Conservation (phyloP, 495 filamentous ascomycete species). For the Aspergillus biplanus region DNA sequence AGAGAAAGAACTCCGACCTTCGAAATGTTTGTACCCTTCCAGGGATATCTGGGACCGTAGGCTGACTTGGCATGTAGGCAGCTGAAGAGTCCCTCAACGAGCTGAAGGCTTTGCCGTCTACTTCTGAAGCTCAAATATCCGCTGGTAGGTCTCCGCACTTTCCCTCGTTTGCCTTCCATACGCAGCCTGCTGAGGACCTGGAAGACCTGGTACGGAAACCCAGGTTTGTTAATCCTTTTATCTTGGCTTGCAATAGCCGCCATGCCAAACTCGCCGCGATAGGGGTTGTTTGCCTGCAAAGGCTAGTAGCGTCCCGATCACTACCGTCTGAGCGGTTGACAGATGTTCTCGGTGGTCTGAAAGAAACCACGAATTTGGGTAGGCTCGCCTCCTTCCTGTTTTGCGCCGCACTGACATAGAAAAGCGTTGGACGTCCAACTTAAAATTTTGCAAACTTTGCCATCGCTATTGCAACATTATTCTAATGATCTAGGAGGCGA, state of each 20-base stretch:
- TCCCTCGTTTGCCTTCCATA: background rate
- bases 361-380: conserved; percentile 74
- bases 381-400: conserved; percentile 18
- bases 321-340: conserved; percentile 73
- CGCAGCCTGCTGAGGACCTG: conserved; percentile 28
- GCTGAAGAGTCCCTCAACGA: conserved; percentile 93
- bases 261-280: conserved; percentile 88
- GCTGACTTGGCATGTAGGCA: conserved; percentile 59
- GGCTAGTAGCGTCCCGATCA: conserved; percentile 78
- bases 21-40: conserved; percentile 65
- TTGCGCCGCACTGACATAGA: conserved; percentile 33
- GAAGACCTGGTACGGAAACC: conserved; percentile 81
- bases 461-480: conserved; percentile 91
- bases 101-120: conserved; percentile 75
- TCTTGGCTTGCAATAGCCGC: conserved; percentile 85
- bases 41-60: conserved; percentile 13
- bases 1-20: conserved; percentile 87
- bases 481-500: conserved; percentile 78
- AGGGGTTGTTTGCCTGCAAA: conserved; percentile 83
- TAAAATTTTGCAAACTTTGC: conserved; percentile 92
- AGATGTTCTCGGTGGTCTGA: conserved; percentile 84
- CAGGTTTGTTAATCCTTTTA: conserved; percentile 87
- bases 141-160: conserved; percentile 63
- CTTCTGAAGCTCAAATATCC: conserved; percentile 80
- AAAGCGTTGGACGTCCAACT: conserved; percentile 88